Conservation (phyloP, 1,284 basidiomycete species). For the Tremellales sp. region DNA sequence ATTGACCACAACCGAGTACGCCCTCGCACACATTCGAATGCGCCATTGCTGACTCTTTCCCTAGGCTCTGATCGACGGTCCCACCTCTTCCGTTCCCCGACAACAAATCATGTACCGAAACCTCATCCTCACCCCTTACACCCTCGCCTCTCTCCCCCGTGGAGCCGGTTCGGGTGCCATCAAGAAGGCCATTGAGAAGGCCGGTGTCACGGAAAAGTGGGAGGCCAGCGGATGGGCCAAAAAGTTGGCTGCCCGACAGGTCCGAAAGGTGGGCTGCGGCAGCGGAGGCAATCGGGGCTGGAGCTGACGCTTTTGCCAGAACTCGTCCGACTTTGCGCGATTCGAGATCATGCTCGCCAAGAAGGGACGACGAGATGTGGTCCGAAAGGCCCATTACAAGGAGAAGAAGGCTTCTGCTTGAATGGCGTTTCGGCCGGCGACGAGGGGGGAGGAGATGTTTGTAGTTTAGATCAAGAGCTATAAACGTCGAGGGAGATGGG, state of each 20-base stretch:
- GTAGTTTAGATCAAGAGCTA: not conserved
- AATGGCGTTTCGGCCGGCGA: not conserved
- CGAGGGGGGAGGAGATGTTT: too few species aligned
- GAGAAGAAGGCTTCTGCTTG: conserved; percentile 51
- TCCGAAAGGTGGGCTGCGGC: conserved; percentile 57
- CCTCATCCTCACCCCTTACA: conserved; percentile 84
- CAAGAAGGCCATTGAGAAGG: conserved; percentile 79
- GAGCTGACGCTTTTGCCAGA: conserved; percentile 18
- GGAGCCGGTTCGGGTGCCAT: conserved; percentile 76
- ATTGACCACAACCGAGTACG: conserved; percentile 98
- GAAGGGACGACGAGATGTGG: conserved; percentile 53
- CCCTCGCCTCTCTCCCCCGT: conserved; percentile 80
- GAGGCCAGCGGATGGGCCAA: conserved; percentile 77
- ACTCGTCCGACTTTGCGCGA: conserved; percentile 85
- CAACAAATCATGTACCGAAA: conserved; percentile 90
- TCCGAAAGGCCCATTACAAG: conserved; percentile 50
- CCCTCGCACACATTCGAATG: not conserved
- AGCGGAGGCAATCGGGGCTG: not conserved
- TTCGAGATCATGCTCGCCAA: conserved; percentile 59
- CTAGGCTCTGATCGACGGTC: conserved; percentile 93
- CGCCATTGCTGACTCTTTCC: not conserved
- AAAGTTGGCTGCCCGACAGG: conserved; percentile 74
- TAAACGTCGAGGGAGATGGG: not conserved
- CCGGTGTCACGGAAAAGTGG: conserved; percentile 61
- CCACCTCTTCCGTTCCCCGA: conserved; percentile 82